Evolutionary conservation across 148 eudicot genomes (phyloP), one percentile per base, ranked within the genome.

Genomic region (Vaccinium myrtillus): DNA sequence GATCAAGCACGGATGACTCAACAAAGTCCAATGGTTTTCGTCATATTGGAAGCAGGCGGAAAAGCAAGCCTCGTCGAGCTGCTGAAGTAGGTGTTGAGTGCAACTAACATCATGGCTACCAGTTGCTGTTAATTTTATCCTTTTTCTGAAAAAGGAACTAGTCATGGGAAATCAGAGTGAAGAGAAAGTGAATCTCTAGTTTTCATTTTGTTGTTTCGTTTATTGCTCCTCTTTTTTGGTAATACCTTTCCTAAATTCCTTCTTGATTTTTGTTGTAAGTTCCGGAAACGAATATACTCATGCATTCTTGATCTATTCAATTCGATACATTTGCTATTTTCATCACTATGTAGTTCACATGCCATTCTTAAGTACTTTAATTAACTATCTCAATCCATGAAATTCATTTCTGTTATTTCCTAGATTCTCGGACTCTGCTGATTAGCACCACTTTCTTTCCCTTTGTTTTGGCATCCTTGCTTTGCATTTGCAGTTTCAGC

Each of bases 1-100:
- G 87, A 55, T 84, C 91, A 79, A 91, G 84, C 83, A 67, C 90
- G 43, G 91, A 89, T 18, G 93, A 87, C 25, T 71, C 89, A 11
- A 84, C 86, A 56, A 90, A 92, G 65, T 85, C 91, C 43, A 93
- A 73, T 76, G 93, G 95, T 32, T 91, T 93, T 83, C 89, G 96
- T 50, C 97, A 90, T 81, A 90, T 63, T 67, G 92, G 96, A 70
- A 93, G 91, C 85, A 89, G 97, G 84, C 87, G 98, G 81, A 95
- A 95, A 89, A 92, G 85, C 91, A 95, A 91, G 85, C 98, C 98
- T 84, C 92, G 91, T 81, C 89, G 98, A 77, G 97, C 97, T 75
- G 97, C 98, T 63, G 95, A 94, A 93, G 95, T 90, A 5, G 94
- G 94, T 76, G 93, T 94, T 32, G 93, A 91, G 80, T 92, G 94